Conservation (phyloP, 108 stramenopile genomes). For the Cyclotella sp. region DNA sequence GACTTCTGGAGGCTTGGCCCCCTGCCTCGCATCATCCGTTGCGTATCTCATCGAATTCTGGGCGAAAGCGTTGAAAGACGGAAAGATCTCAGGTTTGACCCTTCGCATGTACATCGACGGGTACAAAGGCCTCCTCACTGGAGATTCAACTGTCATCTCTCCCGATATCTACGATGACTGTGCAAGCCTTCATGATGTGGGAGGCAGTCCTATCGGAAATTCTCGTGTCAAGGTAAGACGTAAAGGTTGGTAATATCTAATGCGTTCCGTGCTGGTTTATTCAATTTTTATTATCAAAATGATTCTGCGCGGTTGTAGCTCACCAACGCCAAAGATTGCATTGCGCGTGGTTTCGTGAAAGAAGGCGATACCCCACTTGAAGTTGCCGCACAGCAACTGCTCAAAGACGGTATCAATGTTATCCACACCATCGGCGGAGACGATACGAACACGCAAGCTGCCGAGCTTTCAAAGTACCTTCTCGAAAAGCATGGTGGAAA, state of each 20-base stretch:
- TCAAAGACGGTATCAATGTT: constrained; percentile 80
- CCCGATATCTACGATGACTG: constrained; percentile 65
- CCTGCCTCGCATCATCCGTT: constrained; percentile 83
- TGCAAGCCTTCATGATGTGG: constrained; percentile 72
- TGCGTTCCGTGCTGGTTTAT: neutral
- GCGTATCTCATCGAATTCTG: constrained; percentile 80
- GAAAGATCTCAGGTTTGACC: constrained; percentile 78
- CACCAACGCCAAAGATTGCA: constrained; percentile 89
- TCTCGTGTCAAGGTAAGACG: constrained; percentile 90
- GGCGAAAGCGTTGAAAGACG: constrained; percentile 71
- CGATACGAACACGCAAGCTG: constrained; percentile 94
- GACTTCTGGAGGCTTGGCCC: constrained; percentile 90
- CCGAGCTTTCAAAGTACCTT: constrained; percentile 84
- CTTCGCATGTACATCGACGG: constrained; percentile 88
- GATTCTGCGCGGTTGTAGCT: constrained; percentile 50
- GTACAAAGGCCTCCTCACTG: constrained; percentile 88
- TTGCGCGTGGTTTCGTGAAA: constrained; percentile 78
- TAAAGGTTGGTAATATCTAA: neutral
- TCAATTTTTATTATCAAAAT: neutral
- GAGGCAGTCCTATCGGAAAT: constrained; percentile 91
- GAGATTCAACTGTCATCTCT: constrained; percentile 78
- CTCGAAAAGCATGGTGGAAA: constrained; percentile 81
- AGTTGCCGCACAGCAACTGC: constrained; percentile 82
- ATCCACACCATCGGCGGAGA: constrained; percentile 94
- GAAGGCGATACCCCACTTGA: constrained; percentile 84